Evolutionary conservation across 805 yeast species (phyloP).

Genomic region (Zygosaccharomyces lentus): DNA sequence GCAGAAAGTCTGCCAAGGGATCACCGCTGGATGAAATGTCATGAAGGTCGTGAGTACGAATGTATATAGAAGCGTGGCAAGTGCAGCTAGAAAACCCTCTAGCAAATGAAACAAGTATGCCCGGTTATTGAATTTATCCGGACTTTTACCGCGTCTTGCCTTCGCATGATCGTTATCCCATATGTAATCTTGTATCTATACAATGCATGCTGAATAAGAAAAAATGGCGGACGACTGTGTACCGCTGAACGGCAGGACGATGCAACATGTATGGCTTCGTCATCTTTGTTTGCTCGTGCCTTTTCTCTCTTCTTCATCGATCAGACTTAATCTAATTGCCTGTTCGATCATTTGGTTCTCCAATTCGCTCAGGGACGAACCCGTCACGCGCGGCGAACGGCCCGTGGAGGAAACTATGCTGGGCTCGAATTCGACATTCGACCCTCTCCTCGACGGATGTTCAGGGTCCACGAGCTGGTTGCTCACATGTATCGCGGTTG

Average conservation of each 20-base stretch:
- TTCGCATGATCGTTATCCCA: neutral
- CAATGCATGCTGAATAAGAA: neutral
- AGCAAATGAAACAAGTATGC: no score
- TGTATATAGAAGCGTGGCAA: no score
- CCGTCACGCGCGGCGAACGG: conserved; percentile 16
- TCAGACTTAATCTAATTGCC: conserved; percentile 68
- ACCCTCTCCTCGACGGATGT: conserved; percentile 26
- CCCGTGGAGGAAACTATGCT: conserved; percentile 11
- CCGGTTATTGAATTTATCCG: no score
- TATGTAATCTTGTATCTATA: neutral
- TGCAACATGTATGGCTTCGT: neutral
- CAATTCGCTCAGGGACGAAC: conserved; percentile 36
- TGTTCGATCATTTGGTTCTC: conserved; percentile 82
- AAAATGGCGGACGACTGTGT: neutral
- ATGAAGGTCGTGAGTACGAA: no score
- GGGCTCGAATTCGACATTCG: conserved; percentile 13
- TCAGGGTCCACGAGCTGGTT: conserved; percentile 53
- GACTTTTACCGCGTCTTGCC: no score
- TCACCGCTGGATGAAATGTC: no score
- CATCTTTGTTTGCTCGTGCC: neutral
- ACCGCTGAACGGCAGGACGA: neutral
- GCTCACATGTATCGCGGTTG: conserved; percentile 88
- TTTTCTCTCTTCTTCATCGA: conserved; percentile 39
- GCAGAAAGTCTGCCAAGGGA: no score
- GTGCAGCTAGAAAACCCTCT: no score